phyloP scores from a whole-genome alignment of 371 early-diverging fungal genomes.

The Mucor ambiguus region DNA sequence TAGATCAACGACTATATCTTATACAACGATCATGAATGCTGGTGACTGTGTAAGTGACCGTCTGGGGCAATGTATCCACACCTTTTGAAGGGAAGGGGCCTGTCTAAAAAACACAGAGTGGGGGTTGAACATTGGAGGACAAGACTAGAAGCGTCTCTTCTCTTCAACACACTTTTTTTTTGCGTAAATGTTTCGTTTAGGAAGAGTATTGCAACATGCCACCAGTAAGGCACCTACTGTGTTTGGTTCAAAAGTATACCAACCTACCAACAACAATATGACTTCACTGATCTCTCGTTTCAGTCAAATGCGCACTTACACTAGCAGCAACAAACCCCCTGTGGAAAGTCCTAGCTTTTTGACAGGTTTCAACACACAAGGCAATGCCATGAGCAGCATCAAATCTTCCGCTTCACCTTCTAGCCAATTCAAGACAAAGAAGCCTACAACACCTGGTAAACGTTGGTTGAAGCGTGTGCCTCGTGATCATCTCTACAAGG shows the following conservation, averaged over 20 bases:
- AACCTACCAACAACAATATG: slow-evolving; percentile 5
- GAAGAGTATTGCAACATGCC: slow-evolving; percentile 24
- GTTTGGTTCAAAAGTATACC: slow-evolving; percentile 7
- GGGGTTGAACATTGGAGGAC: not conserved
- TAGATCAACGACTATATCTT: not conserved
- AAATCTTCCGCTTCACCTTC: slow-evolving; percentile 39
- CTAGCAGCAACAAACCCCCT: slow-evolving; percentile 8
- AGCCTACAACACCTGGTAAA: slow-evolving; percentile 88
- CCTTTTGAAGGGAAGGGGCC: slow-evolving; percentile 6
- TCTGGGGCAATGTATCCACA: not conserved
- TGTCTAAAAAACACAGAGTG: slow-evolving; percentile 7
- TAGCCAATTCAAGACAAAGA: slow-evolving; percentile 87
- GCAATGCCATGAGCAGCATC: slow-evolving; percentile 28
- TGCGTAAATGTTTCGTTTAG: slow-evolving; percentile 23
- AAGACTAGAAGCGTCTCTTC: slow-evolving; percentile 1
- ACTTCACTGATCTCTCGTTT: slow-evolving; percentile 16
- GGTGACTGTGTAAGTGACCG: slow-evolving; percentile 6
- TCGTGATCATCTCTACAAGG: slow-evolving; percentile 91
- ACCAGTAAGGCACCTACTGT: slow-evolving; percentile 18
- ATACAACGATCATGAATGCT: not conserved
- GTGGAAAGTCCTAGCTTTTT: slow-evolving; percentile 22
- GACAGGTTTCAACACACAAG: slow-evolving; percentile 51
- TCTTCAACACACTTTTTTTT: not conserved
- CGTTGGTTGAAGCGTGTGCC: slow-evolving; percentile 87
- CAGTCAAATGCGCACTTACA: slow-evolving; percentile 23